phyloP scores from a whole-genome alignment of 2,329 filamentous ascomycete species.

The Phyllosticta capitalensis region DNA sequence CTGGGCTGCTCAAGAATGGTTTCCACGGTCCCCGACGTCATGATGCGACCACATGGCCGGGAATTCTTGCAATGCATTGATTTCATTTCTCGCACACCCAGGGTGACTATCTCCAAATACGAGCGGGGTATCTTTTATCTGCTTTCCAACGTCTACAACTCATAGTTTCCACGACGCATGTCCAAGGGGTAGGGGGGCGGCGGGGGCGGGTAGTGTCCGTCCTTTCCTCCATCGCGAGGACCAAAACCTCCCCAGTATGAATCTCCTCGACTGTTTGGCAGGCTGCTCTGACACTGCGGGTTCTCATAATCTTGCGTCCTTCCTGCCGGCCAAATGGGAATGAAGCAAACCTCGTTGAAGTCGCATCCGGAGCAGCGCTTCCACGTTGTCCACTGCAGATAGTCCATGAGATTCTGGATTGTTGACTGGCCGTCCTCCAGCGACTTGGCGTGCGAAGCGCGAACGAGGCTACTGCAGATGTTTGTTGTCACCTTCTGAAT shows the following conservation, averaged over 20 bases:
- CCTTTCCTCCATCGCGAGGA: background rate
- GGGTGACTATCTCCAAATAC: background rate
- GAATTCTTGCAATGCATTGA: background rate
- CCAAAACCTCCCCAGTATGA: slow-evolving; percentile 7
- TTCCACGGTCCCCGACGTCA: background rate
- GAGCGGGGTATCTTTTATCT: background rate
- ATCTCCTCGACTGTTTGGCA: background rate
- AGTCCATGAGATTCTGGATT: slow-evolving; percentile 35
- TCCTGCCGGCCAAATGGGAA: slow-evolving; percentile 58
- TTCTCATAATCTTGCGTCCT: slow-evolving; percentile 43
- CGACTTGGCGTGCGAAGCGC: slow-evolving; percentile 11
- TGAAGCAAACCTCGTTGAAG: slow-evolving; percentile 46
- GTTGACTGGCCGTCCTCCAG: slow-evolving; percentile 20
- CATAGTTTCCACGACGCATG: background rate
- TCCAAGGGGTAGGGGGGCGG: slow-evolving; percentile 1
- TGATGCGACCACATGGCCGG: background rate
- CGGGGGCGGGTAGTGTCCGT: slow-evolving; percentile 1
- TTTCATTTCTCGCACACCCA: background rate
- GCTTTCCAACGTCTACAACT: background rate
- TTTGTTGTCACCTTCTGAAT: slow-evolving; percentile 21
- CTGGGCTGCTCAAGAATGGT: background rate
- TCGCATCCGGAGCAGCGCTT: slow-evolving; percentile 46
- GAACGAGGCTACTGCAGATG: slow-evolving; percentile 27
- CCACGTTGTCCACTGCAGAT: slow-evolving; percentile 52
- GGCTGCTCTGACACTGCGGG: slow-evolving; percentile 32